Evolutionary conservation across 1,284 basidiomycete species (phyloP), one percentile per base, ranked within the genome.

Genomic region (Irpex sp.): DNA sequence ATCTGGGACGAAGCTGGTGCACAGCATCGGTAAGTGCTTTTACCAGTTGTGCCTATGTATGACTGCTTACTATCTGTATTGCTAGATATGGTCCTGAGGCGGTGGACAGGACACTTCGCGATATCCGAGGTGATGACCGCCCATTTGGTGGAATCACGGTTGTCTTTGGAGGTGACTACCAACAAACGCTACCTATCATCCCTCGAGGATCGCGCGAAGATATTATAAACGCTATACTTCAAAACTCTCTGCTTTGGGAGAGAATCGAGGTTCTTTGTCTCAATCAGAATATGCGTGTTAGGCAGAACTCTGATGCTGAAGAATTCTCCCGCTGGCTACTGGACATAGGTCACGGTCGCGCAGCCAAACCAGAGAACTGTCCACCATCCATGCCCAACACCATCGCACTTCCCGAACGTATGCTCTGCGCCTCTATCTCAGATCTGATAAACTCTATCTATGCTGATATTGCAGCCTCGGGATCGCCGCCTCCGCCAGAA

Each of bases 131-230:
- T 26, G 33, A 61, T 43, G 55, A 74, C 7, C 36, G 43, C 0
- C 76, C 72, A 0, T 82, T 81, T 74, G 79, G 79, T 36, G 78
- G 79, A 0, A 69, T 79, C 19, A 74, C 76, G n/a, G 68, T 81
- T 1, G 67, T 80, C 0, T 77, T 79, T 70, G 76, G 77, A 26
- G 26, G 26, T 26, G 26, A 26, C 26, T 26, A 26, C 26, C 26
- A 26, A 26, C 26, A 26, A 26, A 77, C 66, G 5, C 70, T 80
- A 2, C 79, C 79, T 26, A 79, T 81, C 1, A 65, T 81, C 54
- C 63, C 67, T 1, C 68, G 71, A 62, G 78, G 78, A 0, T 64
- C 68, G 0, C 63, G 72, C 56, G 68, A 73, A 54, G 67, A 80
- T 5, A 77, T 80, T 65, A 69, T 81, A 9, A 63, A 65, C 57